Evolutionary conservation across 352 stramenopile species (phyloP).

Genomic region (Globisporangium paroecandrum): DNA sequence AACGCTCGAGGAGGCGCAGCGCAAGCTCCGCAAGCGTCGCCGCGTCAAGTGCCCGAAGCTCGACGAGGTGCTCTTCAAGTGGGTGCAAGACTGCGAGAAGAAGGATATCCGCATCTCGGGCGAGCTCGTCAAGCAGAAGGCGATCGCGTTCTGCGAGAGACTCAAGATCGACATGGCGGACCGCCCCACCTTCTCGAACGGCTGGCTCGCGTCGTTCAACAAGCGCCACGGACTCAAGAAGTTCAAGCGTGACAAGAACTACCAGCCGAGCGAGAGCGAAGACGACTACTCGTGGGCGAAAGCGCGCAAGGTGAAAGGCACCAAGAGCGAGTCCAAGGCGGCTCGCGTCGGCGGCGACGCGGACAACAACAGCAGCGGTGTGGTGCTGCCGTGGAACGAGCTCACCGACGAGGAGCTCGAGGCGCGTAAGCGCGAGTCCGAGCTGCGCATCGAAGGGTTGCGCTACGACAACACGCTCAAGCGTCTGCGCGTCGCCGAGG

Average conservation of each 20-base stretch:
- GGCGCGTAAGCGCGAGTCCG: conserved; percentile 21
- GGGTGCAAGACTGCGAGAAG: conserved; percentile 20
- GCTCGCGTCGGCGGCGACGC: background rate
- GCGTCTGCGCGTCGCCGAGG: conserved; percentile 14
- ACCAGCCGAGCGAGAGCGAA: conserved; percentile 17
- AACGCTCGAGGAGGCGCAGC: conserved; percentile 66
- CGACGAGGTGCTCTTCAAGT: conserved; percentile 20
- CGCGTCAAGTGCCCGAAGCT: conserved; percentile 21
- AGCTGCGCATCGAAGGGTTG: conserved; percentile 20
- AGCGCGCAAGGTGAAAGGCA: conserved; percentile 5
- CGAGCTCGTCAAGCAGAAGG: conserved; percentile 22
- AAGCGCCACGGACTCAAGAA: conserved; percentile 33
- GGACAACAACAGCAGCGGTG: background rate
- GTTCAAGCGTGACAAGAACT: conserved; percentile 21
- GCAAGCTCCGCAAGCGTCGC: conserved; percentile 42
- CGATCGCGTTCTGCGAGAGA: conserved; percentile 18
- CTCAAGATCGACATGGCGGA: conserved; percentile 14
- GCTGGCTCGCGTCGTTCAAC: conserved; percentile 84
- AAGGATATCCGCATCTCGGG: conserved; percentile 21
- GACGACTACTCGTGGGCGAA: conserved; percentile 21
- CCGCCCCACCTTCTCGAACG: conserved; percentile 62
- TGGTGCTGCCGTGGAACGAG: conserved; percentile 13
- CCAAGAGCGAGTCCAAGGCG: conserved; percentile 4
- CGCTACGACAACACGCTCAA: conserved; percentile 25
- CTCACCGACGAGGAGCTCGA: conserved; percentile 17